A percentile compares a stretch with the other conserved stretches of the same genome.
phyloP scores from a whole-genome alignment of 306 rosid species.

The Cicer yamashitae region DNA sequence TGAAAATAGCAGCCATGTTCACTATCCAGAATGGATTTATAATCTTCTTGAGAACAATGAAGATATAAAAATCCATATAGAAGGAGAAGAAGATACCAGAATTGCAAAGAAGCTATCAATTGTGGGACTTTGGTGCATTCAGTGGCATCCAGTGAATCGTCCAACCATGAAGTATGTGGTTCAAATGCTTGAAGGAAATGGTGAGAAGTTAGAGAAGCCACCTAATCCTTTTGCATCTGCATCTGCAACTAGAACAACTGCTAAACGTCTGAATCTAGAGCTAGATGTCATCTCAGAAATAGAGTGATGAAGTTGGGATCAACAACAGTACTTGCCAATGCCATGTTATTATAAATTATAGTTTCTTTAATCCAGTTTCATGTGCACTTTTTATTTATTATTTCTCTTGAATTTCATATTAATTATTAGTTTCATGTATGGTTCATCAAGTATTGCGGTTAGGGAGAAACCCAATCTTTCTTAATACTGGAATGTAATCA shows the following conservation, averaged over 20 bases:
- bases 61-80: slow-evolving; percentile 40
- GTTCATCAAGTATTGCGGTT: too few species aligned
- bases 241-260: background rate
- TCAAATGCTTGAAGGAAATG: slow-evolving; percentile 46
- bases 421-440: background rate
- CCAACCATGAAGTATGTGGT: slow-evolving; percentile 49
- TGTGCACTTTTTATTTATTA: background rate
- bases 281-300: slow-evolving; percentile 35
- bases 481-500: too few species aligned
- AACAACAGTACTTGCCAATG: background rate
- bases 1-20: slow-evolving; percentile 13
- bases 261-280: background rate
- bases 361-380: background rate
- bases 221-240: slow-evolving; percentile 48
- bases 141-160: slow-evolving; percentile 43
- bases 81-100: slow-evolving; percentile 37
- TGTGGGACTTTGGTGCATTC: slow-evolving; percentile 49
- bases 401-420: background rate
- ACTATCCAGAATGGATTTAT: slow-evolving; percentile 45
- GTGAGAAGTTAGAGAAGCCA: slow-evolving; percentile 41
- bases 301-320: slow-evolving; percentile 39
- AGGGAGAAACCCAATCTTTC: too few species aligned
- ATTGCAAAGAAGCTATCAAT: slow-evolving; percentile 48
- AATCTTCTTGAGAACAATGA: slow-evolving; percentile 40
- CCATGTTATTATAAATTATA: background rate